Evolutionary conservation across 2,329 filamentous ascomycete species (phyloP).

Genomic region (Sporothrix pseudoabietina): DNA sequence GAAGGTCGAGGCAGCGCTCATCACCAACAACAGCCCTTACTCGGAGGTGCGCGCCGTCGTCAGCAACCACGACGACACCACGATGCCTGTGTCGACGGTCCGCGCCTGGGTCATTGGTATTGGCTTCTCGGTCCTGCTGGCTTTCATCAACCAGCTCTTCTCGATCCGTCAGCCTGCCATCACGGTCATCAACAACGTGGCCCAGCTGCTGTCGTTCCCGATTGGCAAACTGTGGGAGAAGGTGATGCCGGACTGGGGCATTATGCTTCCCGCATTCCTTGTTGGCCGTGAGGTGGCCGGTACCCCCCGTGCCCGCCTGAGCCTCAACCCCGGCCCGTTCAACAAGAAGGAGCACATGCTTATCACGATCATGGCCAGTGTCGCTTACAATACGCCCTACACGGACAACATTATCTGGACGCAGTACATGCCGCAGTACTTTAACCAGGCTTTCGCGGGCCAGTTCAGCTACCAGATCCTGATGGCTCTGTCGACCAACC

Average conservation of each 20-base stretch:
- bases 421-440: slow-evolving; percentile 45
- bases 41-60: slow-evolving; percentile 60
- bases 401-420: slow-evolving; percentile 46
- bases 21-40: slow-evolving; percentile 60
- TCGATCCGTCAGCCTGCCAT: slow-evolving; percentile 57
- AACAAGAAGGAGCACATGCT: slow-evolving; percentile 63
- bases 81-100: slow-evolving; percentile 55
- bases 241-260: slow-evolving; percentile 53
- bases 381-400: slow-evolving; percentile 45
- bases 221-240: slow-evolving; percentile 55
- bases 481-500: slow-evolving; percentile 54
- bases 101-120: slow-evolving; percentile 59
- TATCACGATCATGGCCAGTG: slow-evolving; percentile 63
- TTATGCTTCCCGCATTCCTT: slow-evolving; percentile 43
- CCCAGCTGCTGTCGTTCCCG: slow-evolving; percentile 59
- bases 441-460: slow-evolving; percentile 44
- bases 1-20: slow-evolving; percentile 58
- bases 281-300: slow-evolving; percentile 42
- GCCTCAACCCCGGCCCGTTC: slow-evolving; percentile 59
- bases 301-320: slow-evolving; percentile 42
- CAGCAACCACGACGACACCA: slow-evolving; percentile 57
- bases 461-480: slow-evolving; percentile 55
- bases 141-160: slow-evolving; percentile 60
- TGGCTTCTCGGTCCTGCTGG: slow-evolving; percentile 42
- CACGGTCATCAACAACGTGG: slow-evolving; percentile 57